These are phyloP conservation scores for Solanum phureja DNA, from an alignment of 257 asterid species.

Conservation along the genomic window DNA sequence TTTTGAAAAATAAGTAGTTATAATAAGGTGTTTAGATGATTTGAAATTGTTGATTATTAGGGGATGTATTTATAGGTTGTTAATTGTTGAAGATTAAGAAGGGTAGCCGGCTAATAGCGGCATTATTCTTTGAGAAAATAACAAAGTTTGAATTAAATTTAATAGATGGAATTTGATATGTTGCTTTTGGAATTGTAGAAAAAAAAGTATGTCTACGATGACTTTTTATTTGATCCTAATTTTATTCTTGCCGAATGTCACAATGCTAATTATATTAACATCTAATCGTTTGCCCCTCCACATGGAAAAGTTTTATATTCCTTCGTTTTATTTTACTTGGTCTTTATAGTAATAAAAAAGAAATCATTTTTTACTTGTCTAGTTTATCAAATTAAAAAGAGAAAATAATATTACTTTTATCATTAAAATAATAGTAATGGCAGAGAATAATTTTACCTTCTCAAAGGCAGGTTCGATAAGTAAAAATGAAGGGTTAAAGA, in stretches of 20 bases:
- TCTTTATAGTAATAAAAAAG: too few relatives aligned
- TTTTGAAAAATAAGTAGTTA: neutral
- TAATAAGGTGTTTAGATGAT: neutral
- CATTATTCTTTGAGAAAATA: neutral
- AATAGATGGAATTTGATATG: neutral
- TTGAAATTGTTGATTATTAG: neutral
- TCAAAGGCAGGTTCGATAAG: neutral
- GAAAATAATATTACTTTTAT: too few relatives aligned
- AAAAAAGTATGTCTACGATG: neutral
- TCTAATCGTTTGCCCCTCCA: neutral
- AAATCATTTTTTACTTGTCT: too few relatives aligned
- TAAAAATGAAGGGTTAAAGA: neutral
- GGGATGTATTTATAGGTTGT: neutral
- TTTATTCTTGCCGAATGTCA: neutral
- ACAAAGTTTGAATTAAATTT: neutral
- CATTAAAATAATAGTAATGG: neutral
- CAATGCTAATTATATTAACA: neutral
- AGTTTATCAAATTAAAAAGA: fast-evolving
- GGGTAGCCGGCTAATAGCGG: neutral
- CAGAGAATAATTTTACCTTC: neutral
- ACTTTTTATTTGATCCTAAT: neutral
- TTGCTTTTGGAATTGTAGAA: neutral
- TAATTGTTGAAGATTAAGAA: too few relatives aligned
- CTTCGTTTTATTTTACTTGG: neutral
- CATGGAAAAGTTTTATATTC: neutral